A percentile compares a stretch with the other conserved stretches of the same genome.
These are phyloP conservation scores for Apiospora marii DNA, from an alignment of 2,329 filamentous ascomycete species.

Conservation along the genomic window DNA sequence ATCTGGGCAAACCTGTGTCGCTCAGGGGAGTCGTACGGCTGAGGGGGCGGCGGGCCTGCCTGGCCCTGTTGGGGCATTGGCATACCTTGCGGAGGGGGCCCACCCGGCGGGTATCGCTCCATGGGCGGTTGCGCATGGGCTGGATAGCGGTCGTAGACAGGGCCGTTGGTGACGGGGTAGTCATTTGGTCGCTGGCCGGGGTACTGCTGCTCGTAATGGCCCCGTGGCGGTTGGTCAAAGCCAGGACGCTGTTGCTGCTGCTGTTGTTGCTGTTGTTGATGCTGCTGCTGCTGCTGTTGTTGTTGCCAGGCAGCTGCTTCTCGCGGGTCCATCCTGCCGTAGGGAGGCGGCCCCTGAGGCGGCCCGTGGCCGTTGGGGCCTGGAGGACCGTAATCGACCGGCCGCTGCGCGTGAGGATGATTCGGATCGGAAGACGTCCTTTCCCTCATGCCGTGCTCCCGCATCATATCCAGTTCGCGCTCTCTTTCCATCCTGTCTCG, in stretches of 20 bases:
- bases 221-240: conserved; percentile 50
- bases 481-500: conserved; percentile 30
- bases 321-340: conserved; percentile 45
- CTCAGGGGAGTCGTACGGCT: conserved; percentile 60
- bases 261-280: background rate
- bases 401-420: conserved; percentile 53
- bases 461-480: conserved; percentile 44
- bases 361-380: conserved; percentile 36
- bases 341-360: conserved; percentile 49
- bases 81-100: conserved; percentile 42
- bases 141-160: conserved; percentile 48
- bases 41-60: conserved; percentile 35
- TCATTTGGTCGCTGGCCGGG: conserved; percentile 56
- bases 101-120: conserved; percentile 50
- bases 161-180: conserved; percentile 53
- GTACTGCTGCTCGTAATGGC: conserved; percentile 52
- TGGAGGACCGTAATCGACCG: conserved; percentile 54
- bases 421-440: conserved; percentile 59
- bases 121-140: conserved; percentile 46
- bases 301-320: conserved; percentile 44
- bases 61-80: conserved; percentile 36
- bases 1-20: conserved; percentile 53
- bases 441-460: conserved; percentile 47
- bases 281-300: background rate
- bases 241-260: conserved; percentile 39